Base-by-base conservation (phyloP, 139 green algal species). In the Volvox africanus region DNA sequence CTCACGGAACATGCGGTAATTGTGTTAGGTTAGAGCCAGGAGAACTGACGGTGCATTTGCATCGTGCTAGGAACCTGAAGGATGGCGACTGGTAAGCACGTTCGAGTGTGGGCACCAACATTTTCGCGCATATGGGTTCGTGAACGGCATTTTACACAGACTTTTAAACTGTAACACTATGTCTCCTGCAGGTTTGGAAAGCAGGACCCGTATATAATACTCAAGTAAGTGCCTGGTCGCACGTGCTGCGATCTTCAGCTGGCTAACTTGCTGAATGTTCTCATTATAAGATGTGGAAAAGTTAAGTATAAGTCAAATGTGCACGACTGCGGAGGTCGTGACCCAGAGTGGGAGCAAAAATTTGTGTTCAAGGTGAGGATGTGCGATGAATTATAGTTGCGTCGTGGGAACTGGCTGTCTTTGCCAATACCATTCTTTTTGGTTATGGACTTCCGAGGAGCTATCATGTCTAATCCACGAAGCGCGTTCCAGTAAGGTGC, bases 301-400 rank as follows among this genome's bases (percentile, higher is more conserved):
- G 18, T 13, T 35, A 16, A 71, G 30, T 82, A 75, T 28, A 68
- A 71, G 5, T 62, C 44, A 16, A 89, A 89, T 19, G 82, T 71
- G 20, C 69, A 89, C n/a, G 1, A 20, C 36, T 0, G 24, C 1
- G 85, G 85, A 5, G 85, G 85, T 30, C 62, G 24, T 0, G 55
- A 89, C 44, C 85, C 85, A 5, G 71, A 82, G 1, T 89, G 85
- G 85, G 82, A 89, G 20, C 85, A 89, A 19, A 21, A 36, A 1
- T 89, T 62, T 73, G 71, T 82, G 0, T 82, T 89, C 44, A 82
- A 89, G 85, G 85, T 89, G n/a, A 73, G 21, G 24, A 9, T 12
- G 2, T 28, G 21, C 21, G 6, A 24, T 28, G 65, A 73, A 9
- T 24, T 28, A 16, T 30, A 11, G 21, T 73, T 55, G 44, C 9